Conservation (phyloP, 2,329 filamentous ascomycete species). For the Fusarium odoratissimum region DNA sequence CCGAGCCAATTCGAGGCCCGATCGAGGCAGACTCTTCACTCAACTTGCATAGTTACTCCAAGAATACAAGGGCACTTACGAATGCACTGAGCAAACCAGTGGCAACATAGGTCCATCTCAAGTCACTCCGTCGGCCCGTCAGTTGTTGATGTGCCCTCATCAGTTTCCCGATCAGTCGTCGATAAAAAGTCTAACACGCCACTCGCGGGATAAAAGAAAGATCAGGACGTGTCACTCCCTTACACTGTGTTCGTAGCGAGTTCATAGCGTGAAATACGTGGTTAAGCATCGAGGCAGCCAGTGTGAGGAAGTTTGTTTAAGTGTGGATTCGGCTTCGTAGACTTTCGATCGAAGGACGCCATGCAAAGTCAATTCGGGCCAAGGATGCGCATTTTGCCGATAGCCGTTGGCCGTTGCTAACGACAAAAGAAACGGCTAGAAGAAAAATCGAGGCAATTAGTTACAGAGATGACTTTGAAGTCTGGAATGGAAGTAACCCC, state of each 20-base stretch:
- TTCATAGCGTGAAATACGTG: neutral
- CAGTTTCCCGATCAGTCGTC: slow-evolving; percentile 2
- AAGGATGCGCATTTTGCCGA: slow-evolving; percentile 14
- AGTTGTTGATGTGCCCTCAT: slow-evolving; percentile 1
- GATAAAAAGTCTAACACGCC: slow-evolving; percentile 26
- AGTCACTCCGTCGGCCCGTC: slow-evolving; percentile 16
- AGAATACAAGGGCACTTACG: neutral
- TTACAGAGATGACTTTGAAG: neutral
- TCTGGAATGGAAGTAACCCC: slow-evolving; percentile 6
- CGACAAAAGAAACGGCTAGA: neutral
- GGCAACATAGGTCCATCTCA: slow-evolving; percentile 17
- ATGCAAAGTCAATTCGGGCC: slow-evolving; percentile 27
- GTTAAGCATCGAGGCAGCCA: slow-evolving; percentile 7
- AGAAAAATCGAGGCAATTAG: neutral
- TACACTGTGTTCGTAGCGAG: slow-evolving; percentile 1
- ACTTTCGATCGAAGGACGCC: slow-evolving; percentile 16
- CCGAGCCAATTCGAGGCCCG: slow-evolving; percentile 5
- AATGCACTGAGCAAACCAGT: neutral
- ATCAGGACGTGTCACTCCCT: neutral
- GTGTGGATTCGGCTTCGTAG: neutral
- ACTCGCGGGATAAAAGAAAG: slow-evolving; percentile 10
- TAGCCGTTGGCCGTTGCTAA: slow-evolving; percentile 15
- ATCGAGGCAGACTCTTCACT: slow-evolving; percentile 6
- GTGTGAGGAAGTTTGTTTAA: slow-evolving; percentile 14
- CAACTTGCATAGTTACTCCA: slow-evolving; percentile 3